Evolutionary conservation across 1,284 basidiomycete genomes (phyloP).

Genomic region (Ganoderma leucocontextum): DNA sequence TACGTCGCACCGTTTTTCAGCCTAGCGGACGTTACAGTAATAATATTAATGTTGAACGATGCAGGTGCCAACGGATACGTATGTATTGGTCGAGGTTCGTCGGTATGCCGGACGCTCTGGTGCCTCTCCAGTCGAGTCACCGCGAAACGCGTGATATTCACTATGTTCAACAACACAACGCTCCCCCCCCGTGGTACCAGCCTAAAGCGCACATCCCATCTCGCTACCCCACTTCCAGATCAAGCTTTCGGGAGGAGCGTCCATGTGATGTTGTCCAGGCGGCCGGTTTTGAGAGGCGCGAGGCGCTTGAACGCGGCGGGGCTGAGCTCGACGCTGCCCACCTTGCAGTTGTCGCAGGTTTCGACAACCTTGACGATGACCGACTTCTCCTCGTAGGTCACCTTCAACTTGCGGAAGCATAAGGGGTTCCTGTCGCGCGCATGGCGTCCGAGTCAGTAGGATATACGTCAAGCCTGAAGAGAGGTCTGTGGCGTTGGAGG

Average conservation of each 20-base stretch:
- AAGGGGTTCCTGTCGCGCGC: conserved; percentile 43
- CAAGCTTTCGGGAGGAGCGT: neutral
- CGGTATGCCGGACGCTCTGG: neutral
- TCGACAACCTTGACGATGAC: conserved; percentile 52
- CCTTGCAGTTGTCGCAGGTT: conserved; percentile 49
- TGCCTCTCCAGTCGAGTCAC: neutral
- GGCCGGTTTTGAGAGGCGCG: conserved; percentile 38
- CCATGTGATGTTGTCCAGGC: conserved; percentile 35
- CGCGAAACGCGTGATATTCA: neutral
- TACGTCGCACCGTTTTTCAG: too few species aligned
- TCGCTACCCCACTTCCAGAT: neutral
- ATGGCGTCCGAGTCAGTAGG: neutral
- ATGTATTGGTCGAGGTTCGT: neutral
- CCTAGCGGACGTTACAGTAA: too few species aligned
- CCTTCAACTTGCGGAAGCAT: conserved; percentile 44
- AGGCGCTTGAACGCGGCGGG: conserved; percentile 51
- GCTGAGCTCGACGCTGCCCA: conserved; percentile 51
- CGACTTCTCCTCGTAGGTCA: conserved; percentile 40
- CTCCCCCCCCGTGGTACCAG: neutral
- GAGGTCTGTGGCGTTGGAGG: neutral
- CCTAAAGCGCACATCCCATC: neutral
- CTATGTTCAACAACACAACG: neutral
- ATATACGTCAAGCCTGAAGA: neutral
- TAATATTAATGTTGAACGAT: too few species aligned
- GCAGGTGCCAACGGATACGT: too few species aligned